Evolutionary conservation across 2,329 filamentous ascomycete genomes (phyloP).

Genomic region (Aspergillus arachidicola): DNA sequence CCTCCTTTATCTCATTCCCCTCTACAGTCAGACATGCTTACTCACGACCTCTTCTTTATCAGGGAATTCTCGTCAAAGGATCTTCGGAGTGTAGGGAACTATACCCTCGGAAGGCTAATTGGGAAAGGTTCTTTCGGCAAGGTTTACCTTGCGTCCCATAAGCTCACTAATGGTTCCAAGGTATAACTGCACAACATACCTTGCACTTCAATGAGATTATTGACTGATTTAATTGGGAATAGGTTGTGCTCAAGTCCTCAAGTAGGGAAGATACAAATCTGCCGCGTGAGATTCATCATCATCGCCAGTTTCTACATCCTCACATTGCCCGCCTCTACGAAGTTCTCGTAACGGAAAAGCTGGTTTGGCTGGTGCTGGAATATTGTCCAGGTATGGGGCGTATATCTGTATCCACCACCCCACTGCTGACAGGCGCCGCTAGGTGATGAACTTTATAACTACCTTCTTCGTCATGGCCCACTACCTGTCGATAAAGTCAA

Average conservation of each 20-base stretch:
- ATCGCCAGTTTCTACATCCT: slow-evolving; percentile 95
- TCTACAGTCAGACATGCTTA: neutral
- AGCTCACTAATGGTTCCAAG: slow-evolving; percentile 98
- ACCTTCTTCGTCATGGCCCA: slow-evolving; percentile 83
- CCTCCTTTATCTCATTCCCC: neutral
- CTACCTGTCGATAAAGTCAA: slow-evolving; percentile 85
- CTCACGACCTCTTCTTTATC: slow-evolving; percentile 18
- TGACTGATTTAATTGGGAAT: slow-evolving; percentile 13
- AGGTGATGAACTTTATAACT: slow-evolving; percentile 97
- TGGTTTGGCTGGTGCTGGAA: slow-evolving; percentile 96
- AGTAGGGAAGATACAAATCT: slow-evolving; percentile 95
- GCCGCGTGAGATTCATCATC: slow-evolving; percentile 96
- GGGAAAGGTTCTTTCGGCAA: slow-evolving; percentile 98
- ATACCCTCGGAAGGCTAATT: slow-evolving; percentile 85
- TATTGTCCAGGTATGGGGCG: slow-evolving; percentile 79
- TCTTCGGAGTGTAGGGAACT: slow-evolving; percentile 90
- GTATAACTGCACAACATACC: slow-evolving; percentile 49
- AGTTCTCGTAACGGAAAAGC: slow-evolving; percentile 90
- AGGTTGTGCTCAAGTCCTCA: slow-evolving; percentile 98
- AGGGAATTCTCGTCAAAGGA: slow-evolving; percentile 95
- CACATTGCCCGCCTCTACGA: slow-evolving; percentile 97
- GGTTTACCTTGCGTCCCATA: slow-evolving; percentile 93
- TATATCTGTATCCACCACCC: neutral
- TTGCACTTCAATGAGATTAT: neutral
- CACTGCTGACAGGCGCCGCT: slow-evolving; percentile 17